A percentile compares a stretch with the other conserved stretches of the same genome.
Evolutionary conservation across 2,329 filamentous ascomycete genomes (phyloP).

Genomic region (Xylariaceae sp.): DNA sequence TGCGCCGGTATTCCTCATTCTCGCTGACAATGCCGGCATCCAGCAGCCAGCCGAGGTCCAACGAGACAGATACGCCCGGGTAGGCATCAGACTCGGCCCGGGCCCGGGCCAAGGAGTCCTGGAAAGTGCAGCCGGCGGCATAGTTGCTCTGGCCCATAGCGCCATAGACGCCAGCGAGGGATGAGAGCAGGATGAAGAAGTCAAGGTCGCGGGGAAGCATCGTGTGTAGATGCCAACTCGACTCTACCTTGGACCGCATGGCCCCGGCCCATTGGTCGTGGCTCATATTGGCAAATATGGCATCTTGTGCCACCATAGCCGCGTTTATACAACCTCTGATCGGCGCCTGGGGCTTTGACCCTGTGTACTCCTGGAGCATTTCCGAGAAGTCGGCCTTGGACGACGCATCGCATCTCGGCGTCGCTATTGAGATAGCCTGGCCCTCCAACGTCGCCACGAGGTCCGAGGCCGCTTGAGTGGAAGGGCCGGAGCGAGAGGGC

Average conservation of each 20-base stretch:
- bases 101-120: constrained; percentile 19
- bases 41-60: constrained; percentile 21
- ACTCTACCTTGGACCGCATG: constrained; percentile 16
- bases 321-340: constrained; percentile 35
- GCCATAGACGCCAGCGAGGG: constrained; percentile 17
- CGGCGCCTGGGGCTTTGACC: constrained; percentile 17
- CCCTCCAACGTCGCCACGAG: constrained; percentile 10
- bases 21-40: constrained; percentile 20
- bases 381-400: constrained; percentile 5
- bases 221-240: constrained; percentile 15
- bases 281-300: constrained; percentile 21
- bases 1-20: constrained; percentile 7
- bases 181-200: constrained; percentile 23
- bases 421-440: constrained; percentile 9
- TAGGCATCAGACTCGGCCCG: constrained; percentile 14
- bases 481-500: constrained; percentile 17
- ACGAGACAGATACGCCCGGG: constrained; percentile 7
- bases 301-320: constrained; percentile 32
- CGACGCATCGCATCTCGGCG: constrained; percentile 18
- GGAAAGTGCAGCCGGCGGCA: constrained; percentile 17
- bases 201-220: constrained; percentile 16
- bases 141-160: constrained; percentile 19
- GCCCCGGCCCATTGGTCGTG: constrained; percentile 17
- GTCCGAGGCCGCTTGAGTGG: constrained; percentile 9
- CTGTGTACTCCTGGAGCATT: constrained; percentile 9